Base-by-base conservation (phyloP, 345 rosid genomes). In the Populus ilicifolia region DNA sequence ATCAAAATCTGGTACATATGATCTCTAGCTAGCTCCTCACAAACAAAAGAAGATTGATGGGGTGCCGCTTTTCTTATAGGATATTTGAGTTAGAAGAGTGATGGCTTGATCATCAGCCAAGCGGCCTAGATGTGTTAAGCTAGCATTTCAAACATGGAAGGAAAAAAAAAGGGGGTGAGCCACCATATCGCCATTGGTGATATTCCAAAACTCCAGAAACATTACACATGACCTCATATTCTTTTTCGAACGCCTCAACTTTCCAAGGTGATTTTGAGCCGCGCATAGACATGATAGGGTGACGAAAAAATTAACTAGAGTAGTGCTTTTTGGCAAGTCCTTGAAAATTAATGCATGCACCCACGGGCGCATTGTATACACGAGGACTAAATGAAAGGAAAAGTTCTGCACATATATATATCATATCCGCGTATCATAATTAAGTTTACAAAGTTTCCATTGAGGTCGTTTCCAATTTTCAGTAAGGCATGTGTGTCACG, bases 291-390 rank as follows among this genome's bases (percentile, higher is more conserved):
- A 52, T 52, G 59, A 52, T n/a, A 52, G 59, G 59, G 23, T 70
- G 23, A 44, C 7, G 73, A 70, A 33, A 46, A 0, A 27, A 38
- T 21, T 38, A 18, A 36, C 8, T 1, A 30, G 9, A 69, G 29
- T 18, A 18, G 3, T 18, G 21, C 64, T 29, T 52, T 20, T 20
- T 10, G 13, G 43, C 0, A 72, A 72, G 52, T 41, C 76, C 61
- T 73, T 74, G 70, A 64, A 64, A 44, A 43, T 74, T 12, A 43
- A 74, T 27, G 23, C 59, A 74, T 27, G 23, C 59, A 52, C 9
- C 20, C 10, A 66, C 10, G 4, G 41, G 6, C 11, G 77, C 33
- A 39, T 27, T 74, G 6, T 38, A 43, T 30, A 38, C 18, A 2
- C 16, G n/a, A 63, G 16, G 14, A 7, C 5, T 16, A 2, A 11